Conservation (phyloP, 768 basidiomycete species). For the Lactarius evosmus region DNA sequence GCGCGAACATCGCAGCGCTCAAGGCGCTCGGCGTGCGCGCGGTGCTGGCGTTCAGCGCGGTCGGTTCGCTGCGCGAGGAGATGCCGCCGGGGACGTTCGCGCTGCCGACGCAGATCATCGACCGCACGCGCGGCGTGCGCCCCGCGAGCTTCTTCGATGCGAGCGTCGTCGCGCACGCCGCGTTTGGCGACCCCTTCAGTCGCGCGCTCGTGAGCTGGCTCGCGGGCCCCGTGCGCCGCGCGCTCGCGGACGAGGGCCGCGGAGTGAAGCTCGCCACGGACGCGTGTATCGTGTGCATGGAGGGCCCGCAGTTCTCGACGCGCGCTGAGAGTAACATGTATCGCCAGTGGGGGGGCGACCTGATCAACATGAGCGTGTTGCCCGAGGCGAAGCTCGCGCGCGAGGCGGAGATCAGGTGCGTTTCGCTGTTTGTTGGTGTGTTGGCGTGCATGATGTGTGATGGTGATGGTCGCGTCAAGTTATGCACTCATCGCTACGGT, state of each 20-base stretch:
- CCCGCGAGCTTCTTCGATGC: slow-evolving; percentile 85
- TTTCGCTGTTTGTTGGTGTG: slow-evolving; percentile 9
- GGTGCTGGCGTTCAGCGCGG: slow-evolving; percentile 92
- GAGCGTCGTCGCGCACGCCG: slow-evolving; percentile 83
- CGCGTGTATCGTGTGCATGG: slow-evolving; percentile 93
- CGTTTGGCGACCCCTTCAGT: slow-evolving; percentile 93
- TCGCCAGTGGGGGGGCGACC: slow-evolving; percentile 84
- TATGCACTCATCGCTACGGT: slow-evolving; percentile 88
- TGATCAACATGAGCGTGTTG: slow-evolving; percentile 96
- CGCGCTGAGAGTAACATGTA: slow-evolving; percentile 96
- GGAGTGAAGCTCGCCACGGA: slow-evolving; percentile 71
- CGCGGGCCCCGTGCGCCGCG: slow-evolving; percentile 58
- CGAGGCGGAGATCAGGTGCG: slow-evolving; percentile 89
- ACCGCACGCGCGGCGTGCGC: slow-evolving; percentile 93
- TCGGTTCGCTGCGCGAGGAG: slow-evolving; percentile 92
- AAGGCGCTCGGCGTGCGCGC: slow-evolving; percentile 88
- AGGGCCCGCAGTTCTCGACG: slow-evolving; percentile 98
- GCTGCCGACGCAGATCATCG: slow-evolving; percentile 91
- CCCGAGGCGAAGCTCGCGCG: slow-evolving; percentile 97
- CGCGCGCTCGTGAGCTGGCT: slow-evolving; percentile 61
- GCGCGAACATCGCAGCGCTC: slow-evolving; percentile 94
- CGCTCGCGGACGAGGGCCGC: slow-evolving; percentile 54
- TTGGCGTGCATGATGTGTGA: neutral
- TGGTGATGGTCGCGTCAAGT: slow-evolving; percentile 41
- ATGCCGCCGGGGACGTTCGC: slow-evolving; percentile 86